Base-by-base conservation (phyloP, 2,329 filamentous ascomycete species). In the Dactylonectria estremocensis region DNA sequence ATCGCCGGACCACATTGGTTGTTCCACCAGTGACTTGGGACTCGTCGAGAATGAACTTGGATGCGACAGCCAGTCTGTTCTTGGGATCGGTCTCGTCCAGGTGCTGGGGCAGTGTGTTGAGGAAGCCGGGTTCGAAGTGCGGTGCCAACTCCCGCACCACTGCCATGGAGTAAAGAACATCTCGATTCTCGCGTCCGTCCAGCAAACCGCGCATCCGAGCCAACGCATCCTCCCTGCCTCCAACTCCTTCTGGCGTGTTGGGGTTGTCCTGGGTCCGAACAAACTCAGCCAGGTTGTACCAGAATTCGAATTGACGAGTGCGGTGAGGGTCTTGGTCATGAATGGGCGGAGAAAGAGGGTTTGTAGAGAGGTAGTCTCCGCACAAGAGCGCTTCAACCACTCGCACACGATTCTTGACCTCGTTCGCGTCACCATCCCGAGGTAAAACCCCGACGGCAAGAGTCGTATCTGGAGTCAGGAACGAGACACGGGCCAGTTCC, bases 151-250 rank as follows among this genome's bases (percentile, higher is more conserved):
- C 90, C 28, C 94, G 90, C 16, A 93, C 90, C 62, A 97, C 89
- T 9, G 93, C 93, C 71, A 97, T 92, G 0, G 93, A 96, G 81
- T 97, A 97, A 64, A 98, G 89, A 18, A 97, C 92, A 78, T 98
- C 95, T 60, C 95, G 90, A 76, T 95, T 96, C 82, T 98, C 95
- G 24, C 92, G 89, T 54, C 92, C 92, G 72, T 94, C 92, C 13
- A 97, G 86, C 22, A 95, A 85, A 63, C 87, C 87, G 35, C 94
- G 90, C 79, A 94, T 89, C 58, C 87, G 86, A 5, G 80, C 81
- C 33, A 97, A 83, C 1, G 89, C 88, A 28, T 90, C 87, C 60
- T 95, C 91, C 40, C 94, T 88, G 61, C 85, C 73, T 86, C 89
- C 65, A 82, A 83, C 65, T 76, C 77, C 71, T 31, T 71, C 66